Evolutionary conservation across 805 yeast species (phyloP).

Genomic region (Starmerella etchellsii): DNA sequence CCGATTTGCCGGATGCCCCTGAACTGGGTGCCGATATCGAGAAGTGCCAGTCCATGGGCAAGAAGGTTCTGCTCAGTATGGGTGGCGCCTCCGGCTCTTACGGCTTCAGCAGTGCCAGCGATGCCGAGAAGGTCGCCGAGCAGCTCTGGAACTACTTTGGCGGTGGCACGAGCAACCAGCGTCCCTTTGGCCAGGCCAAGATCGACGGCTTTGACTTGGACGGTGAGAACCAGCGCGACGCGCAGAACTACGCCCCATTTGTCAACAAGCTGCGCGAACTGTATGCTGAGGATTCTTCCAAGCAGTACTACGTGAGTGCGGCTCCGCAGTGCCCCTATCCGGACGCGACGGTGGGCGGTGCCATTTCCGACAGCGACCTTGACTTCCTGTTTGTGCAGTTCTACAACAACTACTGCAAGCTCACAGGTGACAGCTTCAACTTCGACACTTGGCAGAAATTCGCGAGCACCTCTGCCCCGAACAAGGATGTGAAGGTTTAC

Average conservation of each 20-base stretch:
- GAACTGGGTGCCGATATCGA: conserved; percentile 48
- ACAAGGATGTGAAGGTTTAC: conserved; percentile 53
- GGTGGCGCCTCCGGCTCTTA: conserved; percentile 58
- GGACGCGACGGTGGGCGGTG: conserved; percentile 54
- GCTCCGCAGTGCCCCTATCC: conserved; percentile 91
- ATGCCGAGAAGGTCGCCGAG: conserved; percentile 47
- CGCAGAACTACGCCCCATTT: conserved; percentile 54
- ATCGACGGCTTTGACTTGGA: conserved; percentile 80
- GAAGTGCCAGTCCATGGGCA: conserved; percentile 68
- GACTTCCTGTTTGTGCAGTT: conserved; percentile 82
- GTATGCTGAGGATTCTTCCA: conserved; percentile 38
- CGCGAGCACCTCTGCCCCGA: conserved; percentile 49
- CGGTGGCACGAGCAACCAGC: conserved; percentile 31
- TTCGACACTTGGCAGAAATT: conserved; percentile 61
- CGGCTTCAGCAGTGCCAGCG: conserved; percentile 38
- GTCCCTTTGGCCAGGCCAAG: conserved; percentile 60
- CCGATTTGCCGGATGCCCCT: conserved; percentile 36
- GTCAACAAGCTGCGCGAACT: conserved; percentile 37
- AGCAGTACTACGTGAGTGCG: conserved; percentile 62
- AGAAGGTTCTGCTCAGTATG: conserved; percentile 61
- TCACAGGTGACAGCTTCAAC: conserved; percentile 36
- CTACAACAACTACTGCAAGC: conserved; percentile 69
- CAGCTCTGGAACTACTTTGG: conserved; percentile 44
- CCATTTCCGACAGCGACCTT: conserved; percentile 51
- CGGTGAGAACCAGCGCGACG: conserved; percentile 40